Evolutionary conservation across 176 grass and related monocot genomes (phyloP).

Genomic region (Musa beccarii): DNA sequence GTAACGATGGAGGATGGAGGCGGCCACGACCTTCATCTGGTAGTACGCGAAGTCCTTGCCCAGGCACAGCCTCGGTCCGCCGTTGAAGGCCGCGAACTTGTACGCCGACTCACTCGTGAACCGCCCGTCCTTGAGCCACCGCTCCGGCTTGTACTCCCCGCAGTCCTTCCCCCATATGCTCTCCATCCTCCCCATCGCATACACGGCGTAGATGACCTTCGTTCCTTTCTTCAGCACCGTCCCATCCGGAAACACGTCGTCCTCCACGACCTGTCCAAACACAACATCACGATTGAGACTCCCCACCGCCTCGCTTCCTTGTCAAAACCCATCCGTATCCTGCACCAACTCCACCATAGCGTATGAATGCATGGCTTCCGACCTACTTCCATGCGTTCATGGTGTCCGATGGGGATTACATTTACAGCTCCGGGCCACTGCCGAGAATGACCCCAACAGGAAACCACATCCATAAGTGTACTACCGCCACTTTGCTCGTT

Average conservation of each 20-base stretch:
- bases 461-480: too few species aligned
- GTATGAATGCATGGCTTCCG: too few species aligned
- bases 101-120: conserved; percentile 87
- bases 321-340: too few species aligned
- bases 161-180: conserved; percentile 92
- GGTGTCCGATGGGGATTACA: too few species aligned
- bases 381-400: too few species aligned
- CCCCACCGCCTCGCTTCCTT: too few species aligned
- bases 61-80: conserved; percentile 69
- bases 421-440: too few species aligned
- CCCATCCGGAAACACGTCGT: conserved; percentile 88
- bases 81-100: conserved; percentile 94
- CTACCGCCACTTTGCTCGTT: too few species aligned
- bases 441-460: too few species aligned
- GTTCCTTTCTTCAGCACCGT: conserved; percentile 86
- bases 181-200: conserved; percentile 94
- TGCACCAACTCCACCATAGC: too few species aligned
- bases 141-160: conserved; percentile 73
- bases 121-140: conserved; percentile 79
- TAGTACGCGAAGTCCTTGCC: conserved; percentile 98
- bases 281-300: too few species aligned
- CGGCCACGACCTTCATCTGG: conserved; percentile 91
- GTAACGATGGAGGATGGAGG: conserved; percentile 67
- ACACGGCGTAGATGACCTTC: conserved; percentile 88
- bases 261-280: conserved; percentile 57